These are phyloP conservation scores for Nigrograna mackinnonii DNA, from an alignment of 2,329 filamentous ascomycete genomes.

Conservation along the genomic window DNA sequence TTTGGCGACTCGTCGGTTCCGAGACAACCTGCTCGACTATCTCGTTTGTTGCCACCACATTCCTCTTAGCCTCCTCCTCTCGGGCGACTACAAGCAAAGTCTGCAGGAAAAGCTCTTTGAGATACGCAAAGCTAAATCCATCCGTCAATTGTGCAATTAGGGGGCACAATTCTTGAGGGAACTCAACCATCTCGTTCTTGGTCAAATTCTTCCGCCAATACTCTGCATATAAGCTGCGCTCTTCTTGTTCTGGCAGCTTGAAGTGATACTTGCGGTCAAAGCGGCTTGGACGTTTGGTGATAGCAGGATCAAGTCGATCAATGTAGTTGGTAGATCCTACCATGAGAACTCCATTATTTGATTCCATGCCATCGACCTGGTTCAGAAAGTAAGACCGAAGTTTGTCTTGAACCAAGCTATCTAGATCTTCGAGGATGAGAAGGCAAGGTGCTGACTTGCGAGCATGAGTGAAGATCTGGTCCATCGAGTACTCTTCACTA, in stretches of 20 bases:
- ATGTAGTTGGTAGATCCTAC: conserved; percentile 67
- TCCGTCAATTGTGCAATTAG: conserved; percentile 39
- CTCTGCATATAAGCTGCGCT: conserved; percentile 41
- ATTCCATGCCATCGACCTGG: conserved; percentile 69
- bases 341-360: conserved; percentile 71
- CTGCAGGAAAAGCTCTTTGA: conserved; percentile 45
- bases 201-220: conserved; percentile 46
- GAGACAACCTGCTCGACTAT: no score
- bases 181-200: conserved; percentile 34
- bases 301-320: conserved; percentile 67
- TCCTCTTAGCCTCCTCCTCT: no score
- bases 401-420: conserved; percentile 62
- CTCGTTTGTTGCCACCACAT: no score
- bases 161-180: conserved; percentile 37
- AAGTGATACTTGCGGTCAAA: conserved; percentile 52
- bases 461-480: conserved; percentile 50
- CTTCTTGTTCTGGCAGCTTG: conserved; percentile 34
- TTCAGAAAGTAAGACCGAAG: conserved; percentile 72
- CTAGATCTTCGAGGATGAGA: conserved; percentile 71
- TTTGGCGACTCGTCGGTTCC: no score
- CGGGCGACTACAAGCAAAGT: no score
- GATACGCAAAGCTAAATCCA: conserved; percentile 46
- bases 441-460: conserved; percentile 66
- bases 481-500: conserved; percentile 56
- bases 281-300: conserved; percentile 46